Evolutionary conservation across 23 red algal genomes (phyloP), one percentile per base, ranked within the genome.

Genomic region (Chondrus crispus): DNA sequence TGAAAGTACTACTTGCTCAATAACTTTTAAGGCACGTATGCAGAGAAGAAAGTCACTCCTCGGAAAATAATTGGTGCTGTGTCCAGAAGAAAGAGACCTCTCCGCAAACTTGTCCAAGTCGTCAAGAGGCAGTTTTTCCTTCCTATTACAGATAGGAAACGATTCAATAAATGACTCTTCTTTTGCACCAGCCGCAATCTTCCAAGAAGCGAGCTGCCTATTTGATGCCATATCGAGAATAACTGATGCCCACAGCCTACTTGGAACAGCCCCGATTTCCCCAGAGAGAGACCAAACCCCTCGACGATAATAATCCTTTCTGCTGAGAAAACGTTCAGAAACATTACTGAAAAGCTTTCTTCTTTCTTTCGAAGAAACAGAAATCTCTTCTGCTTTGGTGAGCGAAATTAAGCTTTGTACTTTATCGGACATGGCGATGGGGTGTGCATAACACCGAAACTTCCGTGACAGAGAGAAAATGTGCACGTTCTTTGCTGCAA

Each of bases 201-300:
- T 66, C 60, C 1, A 66, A 19, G 60, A 22, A 30, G 60, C 60
- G 10, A 66, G 18, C 24, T 66, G 9, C 9, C 60, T 9, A 66
- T 86, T 86, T 44, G 38, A 86, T 3, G 40, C 36, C 39, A 86
- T 50, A 3, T 72, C 82, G 2, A 86, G 4, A 8, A 86, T 22
- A 10, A 68, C 24, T 33, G 82, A 48, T 6, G 39, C 19, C 82
- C 58, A 86, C 2, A 48, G 82, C 46, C 18, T 60, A 0, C 52
- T 7, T 33, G 58, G 40, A 48, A 86, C 50, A 19, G 55, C 57
- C 12, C 22, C 4, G 12, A 86, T 48, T 29, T 72, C 58, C 11
- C 35, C 62, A 2, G 62, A 86, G 38, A 50, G 57, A 5, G 2
- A 16, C 82, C 40, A 69, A 2, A 30, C 3, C 28, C 40, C 37